Base-by-base conservation (phyloP, 2,329 filamentous ascomycete genomes). In the Fusarium pininemorale region DNA sequence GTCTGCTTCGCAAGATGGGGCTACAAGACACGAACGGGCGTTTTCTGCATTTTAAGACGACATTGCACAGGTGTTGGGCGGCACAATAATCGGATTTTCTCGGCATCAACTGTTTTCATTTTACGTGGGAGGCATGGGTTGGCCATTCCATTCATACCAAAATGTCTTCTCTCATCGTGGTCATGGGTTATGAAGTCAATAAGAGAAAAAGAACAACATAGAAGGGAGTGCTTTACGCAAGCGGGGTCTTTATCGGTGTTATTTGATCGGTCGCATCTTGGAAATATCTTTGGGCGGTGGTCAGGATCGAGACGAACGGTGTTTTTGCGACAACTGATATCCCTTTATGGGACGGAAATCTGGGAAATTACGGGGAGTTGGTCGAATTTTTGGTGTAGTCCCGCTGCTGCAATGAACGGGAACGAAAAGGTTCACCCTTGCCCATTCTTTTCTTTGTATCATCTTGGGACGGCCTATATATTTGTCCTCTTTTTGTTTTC, bases 131-230 rank as follows among this genome's bases (percentile, higher is more conserved):
- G 72, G 72, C 74, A 66, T 41, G 67, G 59, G 75, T 69, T 75
- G 75, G 65, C 70, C 70, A 72, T 61, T 45, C 74, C 58, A 69
- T 66, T 70, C 66, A 66, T 70, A 78, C 72, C 75, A 79, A 80
- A 81, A 79, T 79, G 78, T 77, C 79, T 80, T 80, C 75, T 75
- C 74, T 78, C 76, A 75, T 79, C 67, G 70, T 71, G 78, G 77
- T 74, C 55, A 78, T 76, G 87, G 83, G 85, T 85, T 74, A 87
- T 78, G 82, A 87, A 85, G 85, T 83, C 80, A 82, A 82, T 81
- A 83, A 81, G 75, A 79, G 69, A 79, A 80, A 81, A 80, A 80
- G 78, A 84, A 84, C 82, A 85, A 86, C 76, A 86, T 87, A 87
- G 88, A 79, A 75, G 77, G 78, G 78, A 75, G 77, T 80, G 77